A percentile compares a stretch with the other conserved stretches of the same genome.
phyloP scores from a whole-genome alignment of 306 rosid genomes.

The Vachellia pachyceras region DNA sequence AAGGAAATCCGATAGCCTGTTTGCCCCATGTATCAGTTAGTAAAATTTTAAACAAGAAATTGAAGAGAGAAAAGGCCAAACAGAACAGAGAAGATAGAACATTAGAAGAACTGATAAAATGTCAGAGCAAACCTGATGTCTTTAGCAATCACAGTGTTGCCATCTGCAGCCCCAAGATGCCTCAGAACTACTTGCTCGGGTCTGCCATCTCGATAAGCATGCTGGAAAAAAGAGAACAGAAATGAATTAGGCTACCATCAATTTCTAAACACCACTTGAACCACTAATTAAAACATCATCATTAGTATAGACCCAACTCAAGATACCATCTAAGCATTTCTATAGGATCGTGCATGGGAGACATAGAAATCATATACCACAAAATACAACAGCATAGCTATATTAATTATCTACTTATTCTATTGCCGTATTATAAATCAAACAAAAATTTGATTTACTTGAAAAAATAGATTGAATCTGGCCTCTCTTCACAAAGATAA shows the following conservation, averaged over 20 bases:
- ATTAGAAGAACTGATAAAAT: slow-evolving; percentile 6
- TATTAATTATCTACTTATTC: slow-evolving; percentile 8
- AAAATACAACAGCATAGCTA: slow-evolving; percentile 5
- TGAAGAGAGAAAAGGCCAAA: background rate
- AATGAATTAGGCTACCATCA: slow-evolving; percentile 28
- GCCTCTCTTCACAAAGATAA: slow-evolving; percentile 1
- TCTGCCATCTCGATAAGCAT: slow-evolving; percentile 83
- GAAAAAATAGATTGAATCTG: background rate
- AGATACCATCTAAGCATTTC: slow-evolving; percentile 24
- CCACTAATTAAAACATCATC: slow-evolving; percentile 24
- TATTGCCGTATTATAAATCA: background rate
- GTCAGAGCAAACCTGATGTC: slow-evolving; percentile 66
- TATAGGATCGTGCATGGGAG: slow-evolving; percentile 11
- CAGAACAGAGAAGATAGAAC: background rate
- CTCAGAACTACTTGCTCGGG: slow-evolving; percentile 82
- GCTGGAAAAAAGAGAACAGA: slow-evolving; percentile 63
- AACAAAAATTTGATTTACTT: background rate
- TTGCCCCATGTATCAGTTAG: slow-evolving; percentile 38
- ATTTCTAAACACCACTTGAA: slow-evolving; percentile 7
- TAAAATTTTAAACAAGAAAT: slow-evolving; percentile 1
- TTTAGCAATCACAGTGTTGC: slow-evolving; percentile 80
- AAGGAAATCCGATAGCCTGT: slow-evolving; percentile 93
- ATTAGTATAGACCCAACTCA: slow-evolving; percentile 22
- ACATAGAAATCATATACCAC: slow-evolving; percentile 14
- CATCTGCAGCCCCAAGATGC: slow-evolving; percentile 93